Percentiles rank a stretch among this genome's conserved stretches.
Conservation (phyloP, 1,284 basidiomycete species). For the Puccinia novopanici region DNA sequence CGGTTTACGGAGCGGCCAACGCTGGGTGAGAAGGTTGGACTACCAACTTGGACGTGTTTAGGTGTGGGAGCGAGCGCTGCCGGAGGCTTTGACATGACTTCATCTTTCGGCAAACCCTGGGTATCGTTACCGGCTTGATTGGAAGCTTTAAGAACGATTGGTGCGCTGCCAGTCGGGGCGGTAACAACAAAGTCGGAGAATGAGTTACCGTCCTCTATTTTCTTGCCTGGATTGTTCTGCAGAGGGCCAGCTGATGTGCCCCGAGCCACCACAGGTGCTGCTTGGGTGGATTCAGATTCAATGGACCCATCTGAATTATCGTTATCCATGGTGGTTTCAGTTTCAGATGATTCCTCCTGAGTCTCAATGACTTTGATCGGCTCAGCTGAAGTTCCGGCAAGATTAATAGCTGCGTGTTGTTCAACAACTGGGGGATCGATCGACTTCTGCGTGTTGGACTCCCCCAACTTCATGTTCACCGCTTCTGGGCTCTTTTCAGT, state of each 20-base stretch:
- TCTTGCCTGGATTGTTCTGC: not conserved
- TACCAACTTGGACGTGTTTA: not conserved
- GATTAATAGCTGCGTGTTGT: not conserved
- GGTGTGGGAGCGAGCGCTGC: not conserved
- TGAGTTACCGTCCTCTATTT: not conserved
- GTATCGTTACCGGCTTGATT: not conserved
- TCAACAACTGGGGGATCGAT: not conserved
- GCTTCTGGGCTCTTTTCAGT: not conserved
- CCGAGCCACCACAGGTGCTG: not conserved
- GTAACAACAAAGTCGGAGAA: not conserved
- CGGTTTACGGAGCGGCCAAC: constrained; percentile 34
- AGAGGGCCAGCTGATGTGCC: not conserved
- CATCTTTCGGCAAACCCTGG: not conserved
- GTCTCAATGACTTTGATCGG: not conserved
- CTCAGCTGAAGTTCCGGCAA: not conserved
- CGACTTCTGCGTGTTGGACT: not conserved
- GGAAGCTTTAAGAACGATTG: not conserved
- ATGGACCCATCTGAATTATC: not conserved
- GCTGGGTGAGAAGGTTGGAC: constrained; percentile 15
- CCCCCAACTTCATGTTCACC: not conserved
- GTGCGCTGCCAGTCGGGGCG: not conserved
- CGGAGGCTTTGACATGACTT: not conserved
- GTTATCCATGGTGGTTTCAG: not conserved
- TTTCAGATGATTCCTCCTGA: not conserved
- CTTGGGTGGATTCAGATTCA: not conserved